Base-by-base conservation (phyloP, 1,284 basidiomycete genomes). In the Rhizoctonia solani region DNA sequence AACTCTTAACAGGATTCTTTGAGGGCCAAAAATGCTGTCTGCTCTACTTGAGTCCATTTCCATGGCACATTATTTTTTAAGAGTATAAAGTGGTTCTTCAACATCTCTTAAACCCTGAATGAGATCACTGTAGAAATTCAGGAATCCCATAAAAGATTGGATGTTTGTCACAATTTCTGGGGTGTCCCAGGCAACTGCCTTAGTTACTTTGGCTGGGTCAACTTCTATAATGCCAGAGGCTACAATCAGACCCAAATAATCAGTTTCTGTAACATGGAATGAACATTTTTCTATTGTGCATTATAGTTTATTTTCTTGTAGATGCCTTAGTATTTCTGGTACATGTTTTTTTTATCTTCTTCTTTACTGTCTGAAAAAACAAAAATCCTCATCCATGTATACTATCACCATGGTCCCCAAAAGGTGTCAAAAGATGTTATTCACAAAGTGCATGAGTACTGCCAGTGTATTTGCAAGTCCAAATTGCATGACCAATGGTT, bases 401-500 rank as follows among this genome's bases (percentile, higher is more conserved):
- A 76, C 65, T 21, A 68, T 29, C 3, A 69, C 50, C 3, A n/a
- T 41, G 3, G 37, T n/a, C 13, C 55, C 59, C 19, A 77, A 59
- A 4, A 75, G 4, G 16, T 69, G 50, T 8, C 47, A 14, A 1
- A 69, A 55, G 19, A 69, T 54, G 8, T 56, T 11, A 23, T 56
- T 44, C 54, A 74, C 70, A 34, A 73, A 70, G 9, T 63, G 66
- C 59, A 79, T 77, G 70, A 78, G 77, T 0, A 73, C 71, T 0
- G 77, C 74, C 0, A 79, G 79, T 0, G 76, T 77, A 68, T 82
- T 82, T 50, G 75, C 76, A 11, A 81, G 72, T 0, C 80, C 76
- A 53, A 80, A 80, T 0, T 76, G 77, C 76, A 81, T 77, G 39
- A 81, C 77, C 0, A 73, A 59, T 67, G 70, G 78, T 70, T 81